These are phyloP conservation scores for Uronychia binucleata DNA, from an alignment of 73 alveolate genomes.

Conservation along the genomic window DNA sequence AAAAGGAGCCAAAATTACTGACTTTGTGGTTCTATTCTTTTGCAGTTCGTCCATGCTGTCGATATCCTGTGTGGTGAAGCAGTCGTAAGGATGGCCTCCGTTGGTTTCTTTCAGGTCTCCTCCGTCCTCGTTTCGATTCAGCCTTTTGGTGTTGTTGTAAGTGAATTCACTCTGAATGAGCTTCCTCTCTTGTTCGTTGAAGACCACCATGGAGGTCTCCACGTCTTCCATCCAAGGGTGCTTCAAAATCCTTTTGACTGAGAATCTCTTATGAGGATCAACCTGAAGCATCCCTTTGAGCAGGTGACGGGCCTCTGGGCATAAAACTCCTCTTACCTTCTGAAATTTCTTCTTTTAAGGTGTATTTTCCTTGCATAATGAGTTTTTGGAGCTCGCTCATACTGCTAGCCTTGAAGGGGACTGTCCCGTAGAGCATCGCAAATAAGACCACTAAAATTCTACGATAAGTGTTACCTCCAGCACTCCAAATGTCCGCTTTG, in stretches of 20 bases:
- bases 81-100: background rate
- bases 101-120: background rate
- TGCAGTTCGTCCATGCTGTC: background rate
- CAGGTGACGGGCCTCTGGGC: slow-evolving; percentile 71
- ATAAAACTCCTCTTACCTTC: background rate
- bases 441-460: slow-evolving; percentile 59
- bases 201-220: slow-evolving; percentile 14
- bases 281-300: slow-evolving; percentile 66
- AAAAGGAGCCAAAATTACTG: slow-evolving; percentile 11
- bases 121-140: slow-evolving; percentile 15
- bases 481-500: slow-evolving; percentile 83
- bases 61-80: background rate
- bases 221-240: slow-evolving; percentile 79
- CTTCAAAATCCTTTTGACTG: slow-evolving; percentile 59
- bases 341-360: slow-evolving; percentile 64
- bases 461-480: slow-evolving; percentile 37
- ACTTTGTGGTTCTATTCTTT: background rate
- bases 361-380: slow-evolving; percentile 77
- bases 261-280: slow-evolving; percentile 79
- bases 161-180: slow-evolving; percentile 42
- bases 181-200: slow-evolving; percentile 35
- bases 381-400: slow-evolving; percentile 78
- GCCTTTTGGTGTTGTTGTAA: slow-evolving; percentile 19
- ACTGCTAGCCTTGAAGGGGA: slow-evolving; percentile 85
- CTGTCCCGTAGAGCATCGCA: slow-evolving; percentile 88